phyloP scores from a whole-genome alignment of 352 stramenopile genomes.

The Blastocystis sp. region DNA sequence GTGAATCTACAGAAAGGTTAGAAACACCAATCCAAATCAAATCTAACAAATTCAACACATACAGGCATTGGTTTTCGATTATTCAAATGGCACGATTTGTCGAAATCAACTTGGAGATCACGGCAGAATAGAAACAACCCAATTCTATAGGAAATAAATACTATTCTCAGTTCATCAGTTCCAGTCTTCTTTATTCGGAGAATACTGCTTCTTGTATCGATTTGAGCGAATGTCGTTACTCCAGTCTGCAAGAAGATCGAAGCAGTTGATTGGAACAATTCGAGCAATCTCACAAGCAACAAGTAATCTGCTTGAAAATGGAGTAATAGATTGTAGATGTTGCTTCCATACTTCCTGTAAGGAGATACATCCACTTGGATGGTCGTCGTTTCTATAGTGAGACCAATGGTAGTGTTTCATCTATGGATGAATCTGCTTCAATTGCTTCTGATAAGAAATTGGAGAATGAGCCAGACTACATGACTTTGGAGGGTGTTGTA shows the following conservation, averaged over 20 bases:
- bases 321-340: background rate
- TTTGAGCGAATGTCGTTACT: background rate
- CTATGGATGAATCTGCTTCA: background rate
- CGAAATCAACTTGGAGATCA: background rate
- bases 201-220: background rate
- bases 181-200: background rate
- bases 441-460: background rate
- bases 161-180: background rate
- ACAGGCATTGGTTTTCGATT: background rate
- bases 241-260: background rate
- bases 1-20: background rate
- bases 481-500: background rate
- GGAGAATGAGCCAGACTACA: background rate
- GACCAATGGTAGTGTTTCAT: background rate
- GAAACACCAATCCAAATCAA: background rate
- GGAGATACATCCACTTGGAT: background rate
- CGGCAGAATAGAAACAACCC: background rate
- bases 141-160: background rate
- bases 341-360: background rate
- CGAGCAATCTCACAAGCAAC: slow-evolving; percentile 8
- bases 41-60: background rate
- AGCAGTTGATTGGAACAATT: background rate
- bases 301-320: background rate
- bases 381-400: background rate
- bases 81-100: background rate